Conservation (phyloP, 23 red algal genomes). For the Agarophyton chilense region DNA sequence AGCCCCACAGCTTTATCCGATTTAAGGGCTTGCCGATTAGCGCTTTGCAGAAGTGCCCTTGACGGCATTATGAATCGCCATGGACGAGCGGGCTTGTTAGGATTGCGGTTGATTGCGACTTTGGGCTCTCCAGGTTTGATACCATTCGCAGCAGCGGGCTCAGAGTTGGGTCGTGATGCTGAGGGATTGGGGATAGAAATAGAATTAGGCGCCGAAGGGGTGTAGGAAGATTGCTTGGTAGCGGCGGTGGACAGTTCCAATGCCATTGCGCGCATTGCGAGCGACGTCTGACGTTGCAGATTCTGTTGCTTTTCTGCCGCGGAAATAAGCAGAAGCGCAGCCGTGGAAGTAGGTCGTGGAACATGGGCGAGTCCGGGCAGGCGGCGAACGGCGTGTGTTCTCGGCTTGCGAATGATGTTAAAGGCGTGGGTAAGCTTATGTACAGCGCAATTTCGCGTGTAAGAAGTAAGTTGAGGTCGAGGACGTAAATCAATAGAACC, state of each 20-base stretch:
- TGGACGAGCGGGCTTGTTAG: not conserved
- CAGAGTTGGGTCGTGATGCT: not conserved
- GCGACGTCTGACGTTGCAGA: not conserved
- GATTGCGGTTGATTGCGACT: not conserved
- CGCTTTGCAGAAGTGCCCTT: not conserved
- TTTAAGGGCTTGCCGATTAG: constrained; percentile 10
- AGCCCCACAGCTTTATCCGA: not conserved
- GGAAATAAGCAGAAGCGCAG: constrained; percentile 59
- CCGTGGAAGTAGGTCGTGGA: not conserved
- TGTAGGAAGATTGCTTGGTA: constrained; percentile 1
- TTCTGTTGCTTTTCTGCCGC: constrained; percentile 62
- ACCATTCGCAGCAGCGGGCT: constrained; percentile 1
- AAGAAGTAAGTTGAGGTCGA: constrained; percentile 5
- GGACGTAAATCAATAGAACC: constrained; percentile 35
- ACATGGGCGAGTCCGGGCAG: not conserved
- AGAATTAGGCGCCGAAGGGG: not conserved
- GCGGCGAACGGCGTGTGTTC: constrained; percentile 7
- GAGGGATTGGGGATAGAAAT: not conserved
- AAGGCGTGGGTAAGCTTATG: constrained; percentile 30
- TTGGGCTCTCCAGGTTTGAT: constrained; percentile 3
- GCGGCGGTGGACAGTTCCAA: not conserved
- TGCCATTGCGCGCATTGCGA: constrained; percentile 5
- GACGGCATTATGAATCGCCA: not conserved
- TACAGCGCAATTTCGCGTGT: constrained; percentile 14
- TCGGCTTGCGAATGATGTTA: constrained; percentile 53